Conservation (phyloP, 2,329 filamentous ascomycete species). For the Zasmidium cellare region DNA sequence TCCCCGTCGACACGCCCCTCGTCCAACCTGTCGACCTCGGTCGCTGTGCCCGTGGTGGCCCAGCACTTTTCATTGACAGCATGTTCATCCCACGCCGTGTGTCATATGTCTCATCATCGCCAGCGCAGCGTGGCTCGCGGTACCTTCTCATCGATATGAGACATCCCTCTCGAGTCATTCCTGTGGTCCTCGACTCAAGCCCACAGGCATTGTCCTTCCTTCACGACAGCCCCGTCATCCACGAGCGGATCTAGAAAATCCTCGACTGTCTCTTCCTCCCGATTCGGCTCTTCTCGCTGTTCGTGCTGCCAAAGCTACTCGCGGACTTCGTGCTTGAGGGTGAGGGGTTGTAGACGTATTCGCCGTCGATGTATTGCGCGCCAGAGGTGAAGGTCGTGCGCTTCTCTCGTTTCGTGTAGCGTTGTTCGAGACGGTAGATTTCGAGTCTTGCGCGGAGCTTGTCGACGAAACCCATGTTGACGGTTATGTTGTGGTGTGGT, state of each 20-base stretch:
- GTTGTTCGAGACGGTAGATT: slow-evolving; percentile 91
- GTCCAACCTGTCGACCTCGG: not conserved
- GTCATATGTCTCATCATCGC: not conserved
- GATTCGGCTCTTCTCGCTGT: not conserved
- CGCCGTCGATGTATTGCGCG: slow-evolving; percentile 90
- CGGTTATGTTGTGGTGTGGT: not conserved
- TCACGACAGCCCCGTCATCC: not conserved
- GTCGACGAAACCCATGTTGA: slow-evolving; percentile 67
- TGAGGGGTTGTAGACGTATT: slow-evolving; percentile 72
- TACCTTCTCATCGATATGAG: not conserved
- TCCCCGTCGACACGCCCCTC: not conserved
- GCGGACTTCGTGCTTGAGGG: slow-evolving; percentile 21
- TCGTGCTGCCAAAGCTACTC: slow-evolving; percentile 19
- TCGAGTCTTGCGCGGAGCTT: slow-evolving; percentile 79
- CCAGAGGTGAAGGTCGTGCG: slow-evolving; percentile 87
- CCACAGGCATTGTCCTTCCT: not conserved
- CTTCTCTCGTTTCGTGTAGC: slow-evolving; percentile 88
- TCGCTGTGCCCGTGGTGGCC: not conserved
- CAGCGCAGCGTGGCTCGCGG: not conserved
- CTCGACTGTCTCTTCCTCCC: slow-evolving; percentile 11
- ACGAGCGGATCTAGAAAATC: slow-evolving; percentile 6
- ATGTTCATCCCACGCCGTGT: too few species aligned
- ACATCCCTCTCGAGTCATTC: not conserved
- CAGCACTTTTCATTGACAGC: too few species aligned
- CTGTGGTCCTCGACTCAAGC: not conserved